phyloP scores from a whole-genome alignment of 768 basidiomycete species.

The Pleurotus tuber-regium region DNA sequence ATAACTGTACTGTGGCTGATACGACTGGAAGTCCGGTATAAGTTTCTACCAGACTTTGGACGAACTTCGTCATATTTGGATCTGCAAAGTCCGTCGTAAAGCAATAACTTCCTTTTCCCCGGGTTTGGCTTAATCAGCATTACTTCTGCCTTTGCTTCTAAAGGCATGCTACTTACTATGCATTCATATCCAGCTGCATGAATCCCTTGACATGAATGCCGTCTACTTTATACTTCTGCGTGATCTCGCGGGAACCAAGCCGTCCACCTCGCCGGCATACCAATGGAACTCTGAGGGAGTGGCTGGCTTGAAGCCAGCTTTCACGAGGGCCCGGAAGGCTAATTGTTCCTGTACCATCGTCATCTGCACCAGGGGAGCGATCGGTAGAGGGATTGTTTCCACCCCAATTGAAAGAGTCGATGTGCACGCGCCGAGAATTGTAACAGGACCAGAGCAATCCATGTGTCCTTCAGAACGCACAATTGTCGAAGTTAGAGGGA shows the following conservation, averaged over 20 bases:
- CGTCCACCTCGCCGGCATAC: background rate
- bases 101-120: background rate
- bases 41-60: background rate
- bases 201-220: background rate
- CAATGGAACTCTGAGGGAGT: background rate
- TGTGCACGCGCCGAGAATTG: background rate
- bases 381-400: background rate
- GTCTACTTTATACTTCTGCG: slow-evolving; percentile 3
- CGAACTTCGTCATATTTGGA: background rate
- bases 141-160: background rate
- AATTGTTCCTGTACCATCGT: background rate
- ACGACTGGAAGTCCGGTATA: background rate
- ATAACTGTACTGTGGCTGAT: background rate
- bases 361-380: background rate
- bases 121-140: background rate
- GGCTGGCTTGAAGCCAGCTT: background rate
- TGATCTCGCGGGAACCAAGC: background rate
- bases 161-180: background rate
- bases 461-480: background rate
- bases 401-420: background rate
- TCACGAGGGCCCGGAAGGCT: background rate
- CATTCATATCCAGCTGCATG: slow-evolving; percentile 4
- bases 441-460: background rate
- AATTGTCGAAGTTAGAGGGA: background rate
- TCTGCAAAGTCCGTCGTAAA: background rate